Evolutionary conservation across 192 early-diverging fungal genomes (phyloP).

Genomic region (Diversispora eburnea): DNA sequence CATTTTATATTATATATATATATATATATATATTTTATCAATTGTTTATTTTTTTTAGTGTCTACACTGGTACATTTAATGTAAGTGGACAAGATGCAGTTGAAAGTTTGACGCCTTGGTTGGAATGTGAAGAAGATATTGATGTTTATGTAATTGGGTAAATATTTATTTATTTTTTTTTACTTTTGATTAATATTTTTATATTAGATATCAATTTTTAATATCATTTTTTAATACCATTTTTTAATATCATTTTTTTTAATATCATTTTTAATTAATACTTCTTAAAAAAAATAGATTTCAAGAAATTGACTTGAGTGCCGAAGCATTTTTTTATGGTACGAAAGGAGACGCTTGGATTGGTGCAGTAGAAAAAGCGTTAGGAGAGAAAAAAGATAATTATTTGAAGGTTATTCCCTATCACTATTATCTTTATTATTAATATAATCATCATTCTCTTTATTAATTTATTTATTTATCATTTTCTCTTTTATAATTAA

Average conservation of each 20-base stretch:
- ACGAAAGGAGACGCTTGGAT: constrained; percentile 82
- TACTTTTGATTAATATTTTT: constrained; percentile 3
- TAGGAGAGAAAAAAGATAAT: constrained; percentile 47
- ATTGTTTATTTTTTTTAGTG: constrained; percentile 35
- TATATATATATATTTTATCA: no score
- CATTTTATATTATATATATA: no score
- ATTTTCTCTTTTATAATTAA: constrained; percentile 2
- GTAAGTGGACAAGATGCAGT: constrained; percentile 73
- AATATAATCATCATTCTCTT: constrained; percentile 14
- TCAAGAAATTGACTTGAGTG: constrained; percentile 85
- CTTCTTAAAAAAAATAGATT: constrained; percentile 61
- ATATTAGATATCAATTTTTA: background rate
- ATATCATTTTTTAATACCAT: background rate
- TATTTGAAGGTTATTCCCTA: constrained; percentile 61
- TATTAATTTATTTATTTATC: background rate
- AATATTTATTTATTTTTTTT: constrained; percentile 15
- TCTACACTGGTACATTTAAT: constrained; percentile 89
- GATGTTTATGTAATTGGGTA: constrained; percentile 76
- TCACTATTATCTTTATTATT: background rate
- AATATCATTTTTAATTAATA: background rate
- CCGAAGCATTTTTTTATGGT: constrained; percentile 84
- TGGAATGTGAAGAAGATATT: constrained; percentile 46
- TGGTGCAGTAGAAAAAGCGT: constrained; percentile 59
- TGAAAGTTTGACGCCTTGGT: constrained; percentile 60
- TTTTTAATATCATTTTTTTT: no score